These are phyloP conservation scores for Purshia tridentata DNA, from an alignment of 306 rosid genomes.

Conservation along the genomic window DNA sequence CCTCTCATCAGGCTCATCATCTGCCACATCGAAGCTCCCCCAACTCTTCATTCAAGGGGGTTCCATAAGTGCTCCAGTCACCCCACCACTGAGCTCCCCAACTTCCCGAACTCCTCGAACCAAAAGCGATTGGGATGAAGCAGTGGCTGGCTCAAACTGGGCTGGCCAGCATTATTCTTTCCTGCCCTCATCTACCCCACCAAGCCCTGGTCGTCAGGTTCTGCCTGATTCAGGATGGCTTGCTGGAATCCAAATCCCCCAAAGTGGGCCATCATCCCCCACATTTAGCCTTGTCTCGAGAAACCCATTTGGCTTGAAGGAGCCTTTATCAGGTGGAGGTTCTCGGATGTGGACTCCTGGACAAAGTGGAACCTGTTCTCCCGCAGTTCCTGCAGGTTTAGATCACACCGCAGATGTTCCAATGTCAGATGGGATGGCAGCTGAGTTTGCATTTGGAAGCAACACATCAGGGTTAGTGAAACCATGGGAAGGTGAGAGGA, in stretches of 20 bases:
- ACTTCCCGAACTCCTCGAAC: conserved; percentile 50
- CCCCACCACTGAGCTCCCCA: conserved; percentile 66
- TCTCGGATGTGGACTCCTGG: conserved; percentile 62
- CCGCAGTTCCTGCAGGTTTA: conserved; percentile 39
- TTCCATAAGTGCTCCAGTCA: conserved; percentile 65
- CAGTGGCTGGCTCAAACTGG: conserved; percentile 41
- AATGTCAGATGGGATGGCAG: conserved; percentile 57
- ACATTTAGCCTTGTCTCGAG: conserved; percentile 55
- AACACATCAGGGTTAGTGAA: conserved; percentile 50
- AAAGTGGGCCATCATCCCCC: conserved; percentile 59
- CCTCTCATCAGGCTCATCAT: conserved; percentile 55
- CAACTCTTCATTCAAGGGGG: conserved; percentile 47
- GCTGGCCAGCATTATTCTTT: conserved; percentile 42
- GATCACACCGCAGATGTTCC: conserved; percentile 48
- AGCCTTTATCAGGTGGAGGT: conserved; percentile 44
- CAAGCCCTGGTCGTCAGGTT: conserved; percentile 50
- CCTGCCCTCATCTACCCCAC: conserved; percentile 59
- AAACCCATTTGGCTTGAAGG: conserved; percentile 47
- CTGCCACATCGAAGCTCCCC: conserved; percentile 48
- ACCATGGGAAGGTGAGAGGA: conserved; percentile 70
- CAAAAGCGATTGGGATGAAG: conserved; percentile 53
- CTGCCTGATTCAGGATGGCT: conserved; percentile 57
- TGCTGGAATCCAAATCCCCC: conserved; percentile 48
- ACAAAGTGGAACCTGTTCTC: conserved; percentile 65
- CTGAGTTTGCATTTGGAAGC: conserved; percentile 59